phyloP scores from a whole-genome alignment of 768 basidiomycete genomes.

The Russula vinacea region DNA sequence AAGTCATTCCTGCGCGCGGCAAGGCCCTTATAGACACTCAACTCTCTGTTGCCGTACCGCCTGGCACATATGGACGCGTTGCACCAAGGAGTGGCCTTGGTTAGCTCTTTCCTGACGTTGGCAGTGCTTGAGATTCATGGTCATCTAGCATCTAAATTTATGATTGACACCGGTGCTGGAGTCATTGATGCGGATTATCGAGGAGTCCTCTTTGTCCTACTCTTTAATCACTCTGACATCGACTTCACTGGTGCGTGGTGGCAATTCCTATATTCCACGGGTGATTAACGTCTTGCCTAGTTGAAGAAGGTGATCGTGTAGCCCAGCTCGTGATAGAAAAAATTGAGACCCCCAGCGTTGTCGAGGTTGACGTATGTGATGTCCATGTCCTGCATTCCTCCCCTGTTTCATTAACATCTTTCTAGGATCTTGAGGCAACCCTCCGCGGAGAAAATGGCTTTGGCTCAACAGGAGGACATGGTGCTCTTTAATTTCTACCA shows the following conservation, averaged over 20 bases:
- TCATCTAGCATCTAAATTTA: slow-evolving; percentile 83
- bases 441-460: slow-evolving; percentile 82
- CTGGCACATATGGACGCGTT: slow-evolving; percentile 92
- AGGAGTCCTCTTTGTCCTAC: slow-evolving; percentile 82
- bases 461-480: slow-evolving; percentile 91
- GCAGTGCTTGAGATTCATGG: not conserved
- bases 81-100: slow-evolving; percentile 95
- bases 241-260: slow-evolving; percentile 72
- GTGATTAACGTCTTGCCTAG: slow-evolving; percentile 40
- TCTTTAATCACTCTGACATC: slow-evolving; percentile 88
- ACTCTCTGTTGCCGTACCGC: slow-evolving; percentile 89
- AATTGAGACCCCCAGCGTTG: slow-evolving; percentile 79
- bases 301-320: slow-evolving; percentile 90
- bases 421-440: slow-evolving; percentile 80
- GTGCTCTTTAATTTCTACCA: not conserved
- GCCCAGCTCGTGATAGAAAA: slow-evolving; percentile 93
- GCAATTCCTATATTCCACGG: slow-evolving; percentile 3
- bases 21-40: slow-evolving; percentile 92
- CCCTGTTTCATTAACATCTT: slow-evolving; percentile 5
- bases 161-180: slow-evolving; percentile 97
- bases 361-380: slow-evolving; percentile 75
- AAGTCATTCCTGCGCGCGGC: slow-evolving; percentile 80
- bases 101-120: slow-evolving; percentile 34
- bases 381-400: not conserved
- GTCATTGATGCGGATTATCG: slow-evolving; percentile 97